These are phyloP conservation scores for Eucalyptus urophylla DNA, from an alignment of 345 rosid species.

Conservation along the genomic window DNA sequence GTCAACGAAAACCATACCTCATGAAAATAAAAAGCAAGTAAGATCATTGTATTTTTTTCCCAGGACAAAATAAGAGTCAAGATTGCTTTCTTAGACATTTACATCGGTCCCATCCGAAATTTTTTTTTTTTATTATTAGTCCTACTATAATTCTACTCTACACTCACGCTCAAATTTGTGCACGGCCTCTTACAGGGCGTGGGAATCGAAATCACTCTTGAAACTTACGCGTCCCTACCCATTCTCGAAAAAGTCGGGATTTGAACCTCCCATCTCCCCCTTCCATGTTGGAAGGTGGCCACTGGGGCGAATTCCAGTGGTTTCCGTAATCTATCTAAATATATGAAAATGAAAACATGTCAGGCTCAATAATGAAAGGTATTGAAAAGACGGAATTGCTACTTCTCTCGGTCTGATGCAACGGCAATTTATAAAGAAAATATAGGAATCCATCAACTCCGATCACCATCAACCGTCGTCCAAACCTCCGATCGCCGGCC, in stretches of 20 bases:
- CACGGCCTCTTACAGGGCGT: too few species aligned
- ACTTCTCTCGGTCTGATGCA: not conserved
- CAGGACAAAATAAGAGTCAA: not conserved
- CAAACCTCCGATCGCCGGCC: not conserved
- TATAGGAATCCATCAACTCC: not conserved
- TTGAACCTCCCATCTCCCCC: too few species aligned
- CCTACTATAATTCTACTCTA: too few species aligned
- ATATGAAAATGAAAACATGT: not conserved
- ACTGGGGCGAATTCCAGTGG: fast-evolving
- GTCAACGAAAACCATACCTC: fast-evolving
- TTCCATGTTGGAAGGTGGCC: too few species aligned
- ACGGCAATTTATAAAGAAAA: not conserved
- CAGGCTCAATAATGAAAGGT: not conserved
- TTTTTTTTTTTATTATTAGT: too few species aligned
- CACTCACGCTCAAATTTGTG: too few species aligned
- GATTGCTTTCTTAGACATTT: not conserved
- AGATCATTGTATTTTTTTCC: not conserved
- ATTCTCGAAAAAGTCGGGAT: too few species aligned
- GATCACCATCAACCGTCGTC: not conserved
- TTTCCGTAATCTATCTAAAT: too few species aligned
- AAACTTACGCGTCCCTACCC: too few species aligned
- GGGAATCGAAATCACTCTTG: too few species aligned
- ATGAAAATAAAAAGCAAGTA: not conserved
- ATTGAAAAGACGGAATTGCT: not conserved
- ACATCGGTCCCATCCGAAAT: not conserved